Evolutionary conservation across 305 asterid species (phyloP).

Genomic region (Fraxinus dipetala): DNA sequence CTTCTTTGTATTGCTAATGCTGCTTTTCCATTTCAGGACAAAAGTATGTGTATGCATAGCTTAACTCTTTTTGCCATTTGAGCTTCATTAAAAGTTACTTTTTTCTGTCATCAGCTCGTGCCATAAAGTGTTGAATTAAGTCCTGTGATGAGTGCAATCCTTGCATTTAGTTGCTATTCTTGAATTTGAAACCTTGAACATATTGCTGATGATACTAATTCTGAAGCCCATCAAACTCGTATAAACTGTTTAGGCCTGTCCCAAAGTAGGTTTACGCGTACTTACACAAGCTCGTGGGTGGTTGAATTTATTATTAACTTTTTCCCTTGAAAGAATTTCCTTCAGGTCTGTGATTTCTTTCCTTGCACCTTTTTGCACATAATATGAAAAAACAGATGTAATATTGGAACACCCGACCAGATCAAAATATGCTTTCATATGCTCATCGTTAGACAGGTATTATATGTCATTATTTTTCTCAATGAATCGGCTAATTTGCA

Average conservation of each 20-base stretch:
- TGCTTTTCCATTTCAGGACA: neutral
- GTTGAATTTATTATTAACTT: neutral
- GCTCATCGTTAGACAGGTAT: neutral
- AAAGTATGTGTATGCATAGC: neutral
- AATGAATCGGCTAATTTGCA: neutral
- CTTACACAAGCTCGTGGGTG: neutral
- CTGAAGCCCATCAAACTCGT: neutral
- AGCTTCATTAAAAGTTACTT: neutral
- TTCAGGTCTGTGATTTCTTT: neutral
- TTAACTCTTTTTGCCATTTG: neutral
- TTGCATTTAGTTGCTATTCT: neutral
- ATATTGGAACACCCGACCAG: neutral
- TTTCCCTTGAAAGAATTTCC: neutral
- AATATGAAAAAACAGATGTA: neutral
- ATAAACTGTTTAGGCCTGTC: neutral
- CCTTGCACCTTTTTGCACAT: neutral
- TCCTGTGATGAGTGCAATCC: neutral
- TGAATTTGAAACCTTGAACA: neutral
- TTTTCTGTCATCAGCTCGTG: neutral
- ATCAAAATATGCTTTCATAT: neutral
- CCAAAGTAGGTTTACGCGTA: neutral
- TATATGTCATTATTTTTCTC: neutral
- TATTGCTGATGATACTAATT: neutral
- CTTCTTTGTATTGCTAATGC: neutral
- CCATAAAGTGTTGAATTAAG: neutral